Evolutionary conservation across 1,284 basidiomycete genomes (phyloP).

Genomic region (Vanrija pseudolonga): DNA sequence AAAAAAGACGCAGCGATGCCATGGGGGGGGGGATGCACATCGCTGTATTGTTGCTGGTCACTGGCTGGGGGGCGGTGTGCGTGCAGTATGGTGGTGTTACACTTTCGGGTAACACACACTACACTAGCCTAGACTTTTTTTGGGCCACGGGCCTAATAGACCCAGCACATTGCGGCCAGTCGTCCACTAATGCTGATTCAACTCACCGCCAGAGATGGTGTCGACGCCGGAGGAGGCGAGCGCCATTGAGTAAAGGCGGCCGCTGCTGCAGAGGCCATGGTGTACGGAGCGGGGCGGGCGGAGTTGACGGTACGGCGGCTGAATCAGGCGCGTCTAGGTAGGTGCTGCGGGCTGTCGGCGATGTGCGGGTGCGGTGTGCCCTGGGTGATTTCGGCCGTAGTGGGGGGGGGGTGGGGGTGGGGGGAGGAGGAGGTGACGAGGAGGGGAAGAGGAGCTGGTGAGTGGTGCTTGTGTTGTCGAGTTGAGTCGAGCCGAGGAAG

Average conservation of each 20-base stretch:
- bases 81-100: no score
- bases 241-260: constrained; percentile 9
- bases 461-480: no score
- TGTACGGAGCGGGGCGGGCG: not conserved
- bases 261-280: constrained; percentile 6
- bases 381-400: no score
- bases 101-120: not conserved
- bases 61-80: not conserved
- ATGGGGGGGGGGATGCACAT: no score
- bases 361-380: no score
- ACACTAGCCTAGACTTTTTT: constrained; percentile 5
- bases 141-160: not conserved
- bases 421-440: no score
- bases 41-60: not conserved
- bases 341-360: no score
- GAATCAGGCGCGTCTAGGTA: not conserved
- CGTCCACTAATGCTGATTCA: not conserved
- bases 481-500: no score
- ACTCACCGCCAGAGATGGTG: constrained; percentile 7
- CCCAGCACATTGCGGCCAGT: not conserved
- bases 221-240: constrained; percentile 3
- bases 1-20: no score
- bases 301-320: not conserved
- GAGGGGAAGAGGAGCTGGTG: no score
- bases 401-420: no score